Base-by-base conservation (phyloP, 805 yeast genomes). In the Hanseniaspora clermontiae region DNA sequence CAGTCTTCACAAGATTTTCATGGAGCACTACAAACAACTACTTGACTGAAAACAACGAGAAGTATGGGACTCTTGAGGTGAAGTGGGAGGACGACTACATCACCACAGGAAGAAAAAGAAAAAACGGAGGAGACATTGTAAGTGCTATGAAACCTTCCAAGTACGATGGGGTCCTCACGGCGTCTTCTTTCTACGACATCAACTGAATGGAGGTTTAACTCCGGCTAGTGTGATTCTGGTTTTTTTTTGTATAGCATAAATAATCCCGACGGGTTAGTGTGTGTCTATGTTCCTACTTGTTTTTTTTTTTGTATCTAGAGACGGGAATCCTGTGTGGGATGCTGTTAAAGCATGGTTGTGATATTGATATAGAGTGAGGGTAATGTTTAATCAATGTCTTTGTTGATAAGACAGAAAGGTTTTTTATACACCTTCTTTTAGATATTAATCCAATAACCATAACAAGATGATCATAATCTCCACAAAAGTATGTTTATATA, bases 1-100 rank as follows among this genome's bases (percentile, higher is more conserved):
- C 73, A 7, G 77, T 85, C 10, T 79, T 83, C 48, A 75, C 84
- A 9, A 71, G 99, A 51, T 93, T 83, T 64, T 87, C 95, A 40
- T 93, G 99, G 99, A 93, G 87, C 63, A 93, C 98, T 0, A 81
- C 96, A 1, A 81, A 79, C 61, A 95, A 87, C 59, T 74, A 86
- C 39, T 68, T 91, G 42, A 74, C 74, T 12, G 77, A 74, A 43
- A 72, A 75, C 36, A 60, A 60, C 5, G 58, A 60, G 11, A 57
- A 57, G 2, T 59, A 59, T 46, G 76, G 76, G 0, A 81, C 79
- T 4, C 70, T 76, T 0, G 72, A 72, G 1, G 79, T 88, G 55
- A 75, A 77, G 19, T 88, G 91, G 82, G 77, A 74, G 59, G 78
- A 75, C 48, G 75, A 74, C 29, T 68, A 66, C 49, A 61, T 68